phyloP scores from a whole-genome alignment of 352 stramenopile genomes.

The Phytophthora ohioensis region DNA sequence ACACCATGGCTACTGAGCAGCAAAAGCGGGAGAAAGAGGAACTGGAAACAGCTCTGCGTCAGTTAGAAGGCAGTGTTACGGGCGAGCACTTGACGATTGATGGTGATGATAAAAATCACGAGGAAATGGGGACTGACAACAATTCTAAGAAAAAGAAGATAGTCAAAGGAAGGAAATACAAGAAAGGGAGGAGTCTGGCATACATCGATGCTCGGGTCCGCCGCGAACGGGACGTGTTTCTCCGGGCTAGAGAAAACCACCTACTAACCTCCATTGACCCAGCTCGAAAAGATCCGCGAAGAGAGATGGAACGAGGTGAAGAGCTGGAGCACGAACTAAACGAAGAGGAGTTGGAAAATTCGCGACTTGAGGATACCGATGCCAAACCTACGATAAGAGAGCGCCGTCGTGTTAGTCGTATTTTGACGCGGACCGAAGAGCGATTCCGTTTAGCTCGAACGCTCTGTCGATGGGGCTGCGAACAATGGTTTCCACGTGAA shows the following conservation, averaged over 20 bases:
- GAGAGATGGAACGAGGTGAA: conserved; percentile 59
- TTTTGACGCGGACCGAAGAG: conserved; percentile 53
- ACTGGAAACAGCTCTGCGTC: conserved; percentile 48
- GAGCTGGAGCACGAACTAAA: conserved; percentile 52
- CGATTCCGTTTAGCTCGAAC: conserved; percentile 44
- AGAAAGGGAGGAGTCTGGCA: conserved; percentile 46
- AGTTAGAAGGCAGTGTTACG: conserved; percentile 62
- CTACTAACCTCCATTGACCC: conserved; percentile 55
- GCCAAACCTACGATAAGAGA: conserved; percentile 46
- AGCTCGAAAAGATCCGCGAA: conserved; percentile 25
- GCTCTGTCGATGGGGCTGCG: conserved; percentile 74
- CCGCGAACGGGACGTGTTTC: conserved; percentile 65
- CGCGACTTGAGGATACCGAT: conserved; percentile 57
- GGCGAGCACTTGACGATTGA: conserved; percentile 60
- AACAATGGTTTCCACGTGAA: conserved; percentile 54
- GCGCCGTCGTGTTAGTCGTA: conserved; percentile 63
- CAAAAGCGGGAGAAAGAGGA: conserved; percentile 46
- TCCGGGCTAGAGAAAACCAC: conserved; percentile 46
- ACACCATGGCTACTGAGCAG: conserved; percentile 18
- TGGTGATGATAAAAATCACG: conserved; percentile 16
- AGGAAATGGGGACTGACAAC: conserved; percentile 17
- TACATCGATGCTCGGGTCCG: conserved; percentile 74
- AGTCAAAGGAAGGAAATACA: conserved; percentile 12
- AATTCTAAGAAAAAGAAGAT: conserved; percentile 20
- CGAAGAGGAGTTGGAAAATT: conserved; percentile 59